Conservation (phyloP, 805 yeast species). For the Kodamaea lidongshanica region DNA sequence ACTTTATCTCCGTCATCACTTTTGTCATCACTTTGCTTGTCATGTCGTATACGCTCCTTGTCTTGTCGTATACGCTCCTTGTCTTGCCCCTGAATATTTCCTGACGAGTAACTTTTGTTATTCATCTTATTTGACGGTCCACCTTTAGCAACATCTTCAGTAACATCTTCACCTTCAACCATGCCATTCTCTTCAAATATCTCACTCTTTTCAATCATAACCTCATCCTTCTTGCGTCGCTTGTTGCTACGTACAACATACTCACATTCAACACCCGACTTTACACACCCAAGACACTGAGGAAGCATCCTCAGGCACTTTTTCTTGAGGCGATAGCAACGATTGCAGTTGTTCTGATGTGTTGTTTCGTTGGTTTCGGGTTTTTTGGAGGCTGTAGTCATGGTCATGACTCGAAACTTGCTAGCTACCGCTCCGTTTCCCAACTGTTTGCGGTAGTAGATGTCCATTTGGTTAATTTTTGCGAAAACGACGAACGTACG, state of each 20-base stretch:
- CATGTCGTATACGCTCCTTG: no score
- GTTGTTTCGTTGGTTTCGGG: conserved; percentile 16
- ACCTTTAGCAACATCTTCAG: no score
- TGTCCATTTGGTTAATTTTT: conserved; percentile 22
- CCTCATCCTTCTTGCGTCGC: conserved; percentile 14
- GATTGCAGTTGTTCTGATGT: conserved; percentile 32
- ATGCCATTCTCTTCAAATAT: conserved; percentile 1
- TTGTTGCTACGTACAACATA: conserved; percentile 29
- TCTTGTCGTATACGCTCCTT: no score
- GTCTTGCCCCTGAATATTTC: no score
- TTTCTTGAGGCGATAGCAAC: conserved; percentile 39
- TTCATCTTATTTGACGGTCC: no score
- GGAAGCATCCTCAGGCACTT: conserved; percentile 37
- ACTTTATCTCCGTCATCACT: no score
- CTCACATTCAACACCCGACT: conserved; percentile 31
- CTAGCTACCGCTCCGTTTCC: conserved; percentile 35
- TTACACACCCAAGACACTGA: conserved; percentile 31
- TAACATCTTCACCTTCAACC: no score
- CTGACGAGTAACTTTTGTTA: no score
- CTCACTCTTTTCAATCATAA: conserved; percentile 1
- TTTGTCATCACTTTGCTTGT: no score
- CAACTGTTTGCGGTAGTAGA: conserved; percentile 32
- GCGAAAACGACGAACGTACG: conserved; percentile 1
- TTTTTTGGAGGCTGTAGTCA: background rate
- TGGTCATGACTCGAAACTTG: conserved; percentile 24